These are phyloP conservation scores for Lithocarpus polystachyus DNA, from an alignment of 306 rosid genomes.

Conservation along the genomic window DNA sequence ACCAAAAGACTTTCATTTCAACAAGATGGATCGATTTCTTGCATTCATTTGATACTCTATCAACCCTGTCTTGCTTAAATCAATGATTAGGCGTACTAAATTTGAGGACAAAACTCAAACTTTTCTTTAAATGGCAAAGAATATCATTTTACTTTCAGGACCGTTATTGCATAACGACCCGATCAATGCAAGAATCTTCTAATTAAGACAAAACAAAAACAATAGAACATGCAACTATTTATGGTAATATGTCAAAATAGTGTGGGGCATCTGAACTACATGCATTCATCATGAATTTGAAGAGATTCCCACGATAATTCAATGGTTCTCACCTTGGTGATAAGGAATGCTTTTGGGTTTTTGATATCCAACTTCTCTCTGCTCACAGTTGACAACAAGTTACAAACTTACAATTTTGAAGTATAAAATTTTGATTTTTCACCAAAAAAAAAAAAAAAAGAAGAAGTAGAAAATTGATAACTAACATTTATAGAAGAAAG, in stretches of 20 bases:
- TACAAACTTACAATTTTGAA: slow-evolving; percentile 6
- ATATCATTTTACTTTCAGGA: background rate
- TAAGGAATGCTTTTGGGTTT: slow-evolving; percentile 48
- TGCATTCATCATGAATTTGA: background rate
- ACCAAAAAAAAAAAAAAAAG: background rate
- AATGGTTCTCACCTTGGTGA: slow-evolving; percentile 53
- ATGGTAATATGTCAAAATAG: background rate
- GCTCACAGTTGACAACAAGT: slow-evolving; percentile 29
- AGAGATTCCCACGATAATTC: background rate
- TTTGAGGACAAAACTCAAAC: background rate
- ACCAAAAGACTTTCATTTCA: background rate
- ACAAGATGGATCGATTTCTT: background rate
- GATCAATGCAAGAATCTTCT: slow-evolving; percentile 12
- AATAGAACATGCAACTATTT: background rate
- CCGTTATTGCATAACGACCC: slow-evolving; percentile 8
- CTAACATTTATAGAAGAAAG: background rate
- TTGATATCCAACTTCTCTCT: slow-evolving; percentile 55
- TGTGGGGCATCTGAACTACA: background rate
- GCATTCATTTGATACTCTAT: background rate
- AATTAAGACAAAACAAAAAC: slow-evolving; percentile 3
- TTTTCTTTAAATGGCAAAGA: background rate
- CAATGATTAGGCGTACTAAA: background rate
- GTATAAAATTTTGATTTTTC: background rate
- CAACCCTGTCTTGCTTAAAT: background rate
- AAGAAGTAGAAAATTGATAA: background rate